Percentiles rank a stretch among this genome's conserved stretches.
These are phyloP conservation scores for Fomitopsis palustris DNA, from an alignment of 1,284 basidiomycete genomes.

Conservation along the genomic window DNA sequence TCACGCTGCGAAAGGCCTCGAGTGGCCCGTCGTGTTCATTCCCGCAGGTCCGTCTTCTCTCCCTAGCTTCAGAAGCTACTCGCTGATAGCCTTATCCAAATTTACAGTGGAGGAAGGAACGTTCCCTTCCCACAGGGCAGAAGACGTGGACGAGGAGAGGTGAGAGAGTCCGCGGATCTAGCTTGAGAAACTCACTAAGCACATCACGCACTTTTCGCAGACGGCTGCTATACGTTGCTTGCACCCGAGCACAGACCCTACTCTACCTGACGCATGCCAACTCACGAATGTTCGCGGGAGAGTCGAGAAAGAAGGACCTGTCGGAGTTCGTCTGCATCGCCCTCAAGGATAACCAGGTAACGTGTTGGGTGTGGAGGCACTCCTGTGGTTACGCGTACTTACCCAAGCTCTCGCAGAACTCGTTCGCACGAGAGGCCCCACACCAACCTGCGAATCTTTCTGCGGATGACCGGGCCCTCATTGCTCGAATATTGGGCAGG, in stretches of 20 bases:
- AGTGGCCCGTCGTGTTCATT: constrained; percentile 89
- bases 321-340: constrained; percentile 47
- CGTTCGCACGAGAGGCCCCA: constrained; percentile 14
- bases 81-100: neutral
- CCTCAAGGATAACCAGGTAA: constrained; percentile 34
- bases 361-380: constrained; percentile 1
- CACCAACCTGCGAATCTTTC: neutral
- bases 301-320: constrained; percentile 37
- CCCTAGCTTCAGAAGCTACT: neutral
- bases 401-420: neutral
- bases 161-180: constrained; percentile 26
- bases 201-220: constrained; percentile 32
- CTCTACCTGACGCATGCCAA: constrained; percentile 59
- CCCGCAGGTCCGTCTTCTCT: constrained; percentile 48
- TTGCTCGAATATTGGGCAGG: constrained; percentile 35
- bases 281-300: constrained; percentile 51
- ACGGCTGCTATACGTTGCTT: constrained; percentile 86
- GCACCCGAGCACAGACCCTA: constrained; percentile 81
- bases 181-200: neutral
- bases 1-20: constrained; percentile 89
- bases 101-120: constrained; percentile 68
- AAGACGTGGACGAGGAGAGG: constrained; percentile 84
- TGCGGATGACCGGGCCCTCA: constrained; percentile 9
- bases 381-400: neutral
- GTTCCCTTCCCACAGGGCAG: constrained; percentile 77